Conservation (phyloP, 805 yeast genomes). For the Yarrowia porcina region DNA sequence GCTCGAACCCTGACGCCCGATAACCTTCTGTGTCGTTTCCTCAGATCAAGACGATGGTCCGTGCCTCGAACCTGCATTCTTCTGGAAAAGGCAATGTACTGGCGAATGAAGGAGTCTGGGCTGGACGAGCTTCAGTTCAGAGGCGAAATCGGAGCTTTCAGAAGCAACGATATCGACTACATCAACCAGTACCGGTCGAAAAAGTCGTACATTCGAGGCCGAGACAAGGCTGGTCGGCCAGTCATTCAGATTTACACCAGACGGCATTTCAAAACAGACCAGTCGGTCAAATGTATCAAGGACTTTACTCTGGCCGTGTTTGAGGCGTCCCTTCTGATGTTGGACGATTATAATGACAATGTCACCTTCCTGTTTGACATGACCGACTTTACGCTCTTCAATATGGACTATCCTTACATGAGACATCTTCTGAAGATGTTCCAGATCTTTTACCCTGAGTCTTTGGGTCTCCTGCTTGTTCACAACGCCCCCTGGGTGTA, state of each 20-base stretch:
- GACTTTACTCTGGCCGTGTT: slow-evolving; percentile 60
- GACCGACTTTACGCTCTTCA: slow-evolving; percentile 78
- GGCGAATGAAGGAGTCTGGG: slow-evolving; percentile 80
- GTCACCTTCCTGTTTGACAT: slow-evolving; percentile 85
- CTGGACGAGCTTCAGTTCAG: slow-evolving; percentile 69
- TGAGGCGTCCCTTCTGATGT: slow-evolving; percentile 54
- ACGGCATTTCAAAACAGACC: slow-evolving; percentile 55
- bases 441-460: slow-evolving; percentile 84
- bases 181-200: slow-evolving; percentile 44
- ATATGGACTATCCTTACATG: slow-evolving; percentile 90
- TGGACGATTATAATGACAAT: slow-evolving; percentile 64
- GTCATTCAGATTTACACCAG: slow-evolving; percentile 42
- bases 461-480: slow-evolving; percentile 64
- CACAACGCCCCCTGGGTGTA: slow-evolving; percentile 88
- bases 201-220: slow-evolving; percentile 94
- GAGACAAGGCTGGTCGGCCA: slow-evolving; percentile 96
- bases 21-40: slow-evolving; percentile 75
- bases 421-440: slow-evolving; percentile 70
- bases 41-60: slow-evolving; percentile 94
- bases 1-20: slow-evolving; percentile 51
- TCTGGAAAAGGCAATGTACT: slow-evolving; percentile 81
- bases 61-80: slow-evolving; percentile 70
- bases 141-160: slow-evolving; percentile 52
- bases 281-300: slow-evolving; percentile 59
- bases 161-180: slow-evolving; percentile 68